Conservation (phyloP, 768 basidiomycete genomes). For the Mycena kentingensis region DNA sequence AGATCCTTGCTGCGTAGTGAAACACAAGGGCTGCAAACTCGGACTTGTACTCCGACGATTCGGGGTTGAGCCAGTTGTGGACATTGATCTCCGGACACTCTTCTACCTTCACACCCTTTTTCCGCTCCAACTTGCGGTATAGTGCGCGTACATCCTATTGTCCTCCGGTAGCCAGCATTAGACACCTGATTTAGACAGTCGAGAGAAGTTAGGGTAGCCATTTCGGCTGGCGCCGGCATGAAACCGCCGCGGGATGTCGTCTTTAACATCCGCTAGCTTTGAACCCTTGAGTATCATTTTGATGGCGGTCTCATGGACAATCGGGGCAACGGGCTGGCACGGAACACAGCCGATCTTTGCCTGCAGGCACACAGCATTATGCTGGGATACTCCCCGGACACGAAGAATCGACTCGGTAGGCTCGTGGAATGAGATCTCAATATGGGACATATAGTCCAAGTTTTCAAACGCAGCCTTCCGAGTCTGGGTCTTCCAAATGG, state of each 20-base stretch:
- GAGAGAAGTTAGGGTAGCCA: neutral
- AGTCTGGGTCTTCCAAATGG: no score
- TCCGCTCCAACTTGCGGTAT: conserved; percentile 23
- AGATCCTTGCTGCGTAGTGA: conserved; percentile 24
- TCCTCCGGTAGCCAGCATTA: conserved; percentile 7
- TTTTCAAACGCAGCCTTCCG: no score
- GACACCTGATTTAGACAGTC: neutral
- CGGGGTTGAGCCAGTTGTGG: conserved; percentile 28
- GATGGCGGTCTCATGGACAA: neutral
- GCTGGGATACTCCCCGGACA: neutral
- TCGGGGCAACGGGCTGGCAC: neutral
- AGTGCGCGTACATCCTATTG: conserved; percentile 23
- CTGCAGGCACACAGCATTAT: neutral
- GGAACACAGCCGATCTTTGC: neutral
- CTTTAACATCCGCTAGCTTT: neutral
- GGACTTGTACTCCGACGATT: conserved; percentile 21
- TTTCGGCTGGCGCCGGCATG: neutral
- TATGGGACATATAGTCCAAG: no score
- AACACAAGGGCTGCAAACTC: conserved; percentile 25
- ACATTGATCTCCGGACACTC: conserved; percentile 25
- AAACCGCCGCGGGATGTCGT: neutral
- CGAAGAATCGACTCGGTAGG: neutral
- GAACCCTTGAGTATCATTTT: neutral
- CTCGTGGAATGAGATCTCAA: neutral
- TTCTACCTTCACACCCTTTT: conserved; percentile 17